Evolutionary conservation across 768 basidiomycete species (phyloP), one percentile per base, ranked within the genome.

Genomic region (Paxillus involutus): DNA sequence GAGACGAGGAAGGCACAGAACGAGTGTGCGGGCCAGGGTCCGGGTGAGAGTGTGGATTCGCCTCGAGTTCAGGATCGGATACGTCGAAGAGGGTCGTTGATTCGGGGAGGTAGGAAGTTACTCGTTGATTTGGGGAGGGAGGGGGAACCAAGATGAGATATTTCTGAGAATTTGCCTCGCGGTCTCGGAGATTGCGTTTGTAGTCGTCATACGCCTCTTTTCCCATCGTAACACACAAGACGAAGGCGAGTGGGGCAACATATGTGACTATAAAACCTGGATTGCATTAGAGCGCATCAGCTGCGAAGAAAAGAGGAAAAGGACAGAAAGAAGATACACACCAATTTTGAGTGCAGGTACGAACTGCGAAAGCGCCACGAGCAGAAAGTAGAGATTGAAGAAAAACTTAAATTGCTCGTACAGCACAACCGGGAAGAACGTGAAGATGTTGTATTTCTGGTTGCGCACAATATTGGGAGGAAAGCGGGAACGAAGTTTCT

Each of bases 351-450:
- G 82, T 0, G 94, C 90, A 13, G 97, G 97, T 16, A 99, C 76
- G 66, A 99, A 97, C 71, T 98, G 97, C 9, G 91, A 94, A 8
- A 98, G 78, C 0, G 97, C 97, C 36, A 99, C 97, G 21, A 98
- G 86, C 11, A 98, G 83, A 68, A 99, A 99, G 72, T 98, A 99
- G 7, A 98, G 80, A 68, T 98, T 99, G 84, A 97, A 98, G 77
- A 99, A 99, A 79, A 96, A 98, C 73, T 98, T 98, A 87, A 98
- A 99, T 70, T 98, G 96, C 70, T 98, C 95, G 71, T 98, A 98
- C 69, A 98, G 84, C 43, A 98, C 95, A 59, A 98, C 83, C 3
- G 97, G 97, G 10, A 99, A 81, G 78, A 99, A 99, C n/a, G 91
- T 94, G 74, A 92, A 82, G 50, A 90, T 78, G 68, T 95, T 96